These are phyloP conservation scores for Debaryomyces udenii DNA, from an alignment of 1,139 yeast genomes.

Conservation along the genomic window DNA sequence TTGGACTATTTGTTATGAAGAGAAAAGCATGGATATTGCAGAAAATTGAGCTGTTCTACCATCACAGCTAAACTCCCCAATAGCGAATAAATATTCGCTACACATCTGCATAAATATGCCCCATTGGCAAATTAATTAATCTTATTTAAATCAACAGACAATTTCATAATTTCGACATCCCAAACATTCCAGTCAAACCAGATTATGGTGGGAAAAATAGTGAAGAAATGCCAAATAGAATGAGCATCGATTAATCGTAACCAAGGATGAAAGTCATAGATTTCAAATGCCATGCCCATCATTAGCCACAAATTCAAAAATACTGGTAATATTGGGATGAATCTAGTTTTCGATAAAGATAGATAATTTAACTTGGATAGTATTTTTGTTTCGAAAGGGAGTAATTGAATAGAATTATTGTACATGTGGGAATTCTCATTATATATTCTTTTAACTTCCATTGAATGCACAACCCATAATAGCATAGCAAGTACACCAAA, in stretches of 20 bases:
- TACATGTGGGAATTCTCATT: conserved; percentile 27
- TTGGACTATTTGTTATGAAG: neutral
- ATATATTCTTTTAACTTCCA: conserved; percentile 24
- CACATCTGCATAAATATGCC: no score
- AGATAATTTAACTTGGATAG: conserved; percentile 35
- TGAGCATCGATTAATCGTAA: conserved; percentile 43
- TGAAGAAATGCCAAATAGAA: conserved; percentile 48
- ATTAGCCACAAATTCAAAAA: conserved; percentile 38
- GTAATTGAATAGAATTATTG: conserved; percentile 40
- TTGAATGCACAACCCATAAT: conserved; percentile 42
- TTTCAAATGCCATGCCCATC: conserved; percentile 40
- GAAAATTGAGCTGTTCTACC: neutral
- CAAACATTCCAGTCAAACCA: conserved; percentile 57
- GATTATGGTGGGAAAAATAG: conserved; percentile 44
- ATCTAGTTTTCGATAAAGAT: conserved; percentile 29
- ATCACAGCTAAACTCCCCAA: no score
- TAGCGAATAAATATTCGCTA: no score
- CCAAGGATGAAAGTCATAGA: conserved; percentile 42
- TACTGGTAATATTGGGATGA: conserved; percentile 43
- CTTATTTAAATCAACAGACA: conserved; percentile 17
- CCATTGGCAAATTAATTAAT: conserved; percentile 12
- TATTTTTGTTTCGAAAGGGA: conserved; percentile 46
- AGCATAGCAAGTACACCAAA: conserved; percentile 36
- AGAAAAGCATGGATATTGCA: neutral
- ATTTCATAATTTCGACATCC: conserved; percentile 44